These are phyloP conservation scores for Blastomyces parvus DNA, from an alignment of 2,329 filamentous ascomycete species.

Conservation along the genomic window DNA sequence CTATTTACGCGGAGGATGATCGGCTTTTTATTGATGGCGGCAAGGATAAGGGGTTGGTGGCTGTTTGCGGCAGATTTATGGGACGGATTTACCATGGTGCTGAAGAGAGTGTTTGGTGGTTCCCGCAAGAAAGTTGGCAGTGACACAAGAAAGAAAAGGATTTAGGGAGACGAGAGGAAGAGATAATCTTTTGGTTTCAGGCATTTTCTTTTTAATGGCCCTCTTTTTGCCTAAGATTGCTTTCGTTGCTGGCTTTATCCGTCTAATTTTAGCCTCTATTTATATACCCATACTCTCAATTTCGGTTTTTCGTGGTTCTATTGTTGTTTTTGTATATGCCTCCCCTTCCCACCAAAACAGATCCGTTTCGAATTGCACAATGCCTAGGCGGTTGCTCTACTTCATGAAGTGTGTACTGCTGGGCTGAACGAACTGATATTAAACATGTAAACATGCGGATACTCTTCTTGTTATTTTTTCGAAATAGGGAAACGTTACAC, in stretches of 20 bases:
- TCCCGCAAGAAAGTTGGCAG: not conserved
- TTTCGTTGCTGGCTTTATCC: not conserved
- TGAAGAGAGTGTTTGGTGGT: not conserved
- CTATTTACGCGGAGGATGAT: constrained; percentile 48
- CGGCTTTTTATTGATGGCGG: constrained; percentile 32
- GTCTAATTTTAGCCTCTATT: not conserved
- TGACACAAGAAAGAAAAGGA: not conserved
- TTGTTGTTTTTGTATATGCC: not conserved
- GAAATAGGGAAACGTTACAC: not conserved
- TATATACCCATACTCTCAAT: not conserved
- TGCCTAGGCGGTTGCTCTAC: not conserved
- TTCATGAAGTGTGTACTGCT: not conserved
- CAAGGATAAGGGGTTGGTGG: constrained; percentile 3
- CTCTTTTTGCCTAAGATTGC: not conserved
- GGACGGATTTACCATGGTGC: not conserved
- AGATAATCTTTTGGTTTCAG: not conserved
- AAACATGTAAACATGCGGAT: not conserved
- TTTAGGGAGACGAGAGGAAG: not conserved
- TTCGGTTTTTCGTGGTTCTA: not conserved
- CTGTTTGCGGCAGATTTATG: constrained; percentile 1
- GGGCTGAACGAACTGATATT: not conserved
- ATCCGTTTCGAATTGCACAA: not conserved
- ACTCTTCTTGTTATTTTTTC: not conserved
- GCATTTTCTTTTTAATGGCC: not conserved
- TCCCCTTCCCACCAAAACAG: not conserved